These are phyloP conservation scores for Leishmania braziliensis DNA, from an alignment of 208 protist genomes.

Conservation along the genomic window DNA sequence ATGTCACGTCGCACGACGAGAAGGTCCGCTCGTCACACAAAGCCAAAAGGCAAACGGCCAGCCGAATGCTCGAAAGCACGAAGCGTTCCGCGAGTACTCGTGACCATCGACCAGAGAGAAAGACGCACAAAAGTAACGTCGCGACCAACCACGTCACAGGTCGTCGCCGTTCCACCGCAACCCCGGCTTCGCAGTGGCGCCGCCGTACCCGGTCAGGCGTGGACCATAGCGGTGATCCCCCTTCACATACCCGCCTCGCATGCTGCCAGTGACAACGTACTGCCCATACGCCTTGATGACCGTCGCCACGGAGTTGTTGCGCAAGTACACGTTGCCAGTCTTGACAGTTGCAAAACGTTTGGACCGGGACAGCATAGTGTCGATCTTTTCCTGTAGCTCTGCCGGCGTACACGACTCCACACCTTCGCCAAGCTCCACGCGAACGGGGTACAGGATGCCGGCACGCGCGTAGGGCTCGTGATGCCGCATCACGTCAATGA, in stretches of 20 bases:
- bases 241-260: slow-evolving; percentile 88
- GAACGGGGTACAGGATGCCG: slow-evolving; percentile 82
- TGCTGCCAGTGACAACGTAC: slow-evolving; percentile 86
- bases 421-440: slow-evolving; percentile 74
- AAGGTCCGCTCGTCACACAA: not conserved
- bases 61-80: not conserved
- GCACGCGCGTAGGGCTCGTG: slow-evolving; percentile 61
- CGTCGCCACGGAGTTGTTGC: slow-evolving; percentile 60
- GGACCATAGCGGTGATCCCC: slow-evolving; percentile 84
- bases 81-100: not conserved
- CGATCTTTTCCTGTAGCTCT: slow-evolving; percentile 74
- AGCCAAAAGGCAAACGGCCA: not conserved
- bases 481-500: slow-evolving; percentile 76
- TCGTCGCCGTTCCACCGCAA: slow-evolving; percentile 87
- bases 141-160: slow-evolving; percentile 34
- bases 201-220: slow-evolving; percentile 79
- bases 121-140: not conserved
- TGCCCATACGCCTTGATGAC: slow-evolving; percentile 69
- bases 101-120: not conserved
- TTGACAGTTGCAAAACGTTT: slow-evolving; percentile 75
- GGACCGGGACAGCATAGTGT: slow-evolving; percentile 63
- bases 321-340: slow-evolving; percentile 72
- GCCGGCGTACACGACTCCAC: slow-evolving; percentile 59
- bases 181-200: slow-evolving; percentile 82
- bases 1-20: not conserved